Percentiles rank a stretch among this genome's conserved stretches.
Conservation (phyloP, 768 basidiomycete species). For the Boletus bicolor region DNA sequence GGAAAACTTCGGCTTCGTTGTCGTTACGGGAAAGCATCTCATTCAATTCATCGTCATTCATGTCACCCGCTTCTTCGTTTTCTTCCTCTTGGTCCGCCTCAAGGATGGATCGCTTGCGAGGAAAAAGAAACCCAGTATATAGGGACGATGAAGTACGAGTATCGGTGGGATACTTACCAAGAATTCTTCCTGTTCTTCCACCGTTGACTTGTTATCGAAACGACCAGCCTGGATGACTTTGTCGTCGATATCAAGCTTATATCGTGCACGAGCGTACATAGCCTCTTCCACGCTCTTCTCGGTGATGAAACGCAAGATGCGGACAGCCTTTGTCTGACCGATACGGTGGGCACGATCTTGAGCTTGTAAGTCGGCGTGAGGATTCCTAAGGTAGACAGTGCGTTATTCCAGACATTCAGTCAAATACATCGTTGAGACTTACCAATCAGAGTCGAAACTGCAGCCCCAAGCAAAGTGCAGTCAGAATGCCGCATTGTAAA, state of each 20-base stretch:
- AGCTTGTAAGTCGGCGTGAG: conserved; percentile 97
- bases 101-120: conserved; percentile 74
- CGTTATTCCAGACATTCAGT: neutral
- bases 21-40: conserved; percentile 86
- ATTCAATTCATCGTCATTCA: conserved; percentile 94
- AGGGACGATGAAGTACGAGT: neutral
- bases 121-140: conserved; percentile 7
- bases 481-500: conserved; percentile 7
- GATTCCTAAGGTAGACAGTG: conserved; percentile 62
- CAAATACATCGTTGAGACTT: conserved; percentile 3
- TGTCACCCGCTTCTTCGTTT: conserved; percentile 85
- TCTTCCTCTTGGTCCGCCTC: conserved; percentile 90
- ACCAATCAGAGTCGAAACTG: conserved; percentile 81
- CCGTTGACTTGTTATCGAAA: conserved; percentile 97
- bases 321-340: conserved; percentile 96
- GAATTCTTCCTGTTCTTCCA: conserved; percentile 96
- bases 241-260: conserved; percentile 97
- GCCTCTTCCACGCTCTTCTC: conserved; percentile 99
- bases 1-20: conserved; percentile 72
- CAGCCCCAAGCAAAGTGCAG: neutral
- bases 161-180: conserved; percentile 49
- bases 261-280: conserved; percentile 91
- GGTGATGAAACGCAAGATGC: conserved; percentile 95
- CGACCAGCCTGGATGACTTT: conserved; percentile 99
- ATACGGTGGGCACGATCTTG: conserved; percentile 99